phyloP scores from a whole-genome alignment of 148 eudicot genomes.

The Diospyros lotus region DNA sequence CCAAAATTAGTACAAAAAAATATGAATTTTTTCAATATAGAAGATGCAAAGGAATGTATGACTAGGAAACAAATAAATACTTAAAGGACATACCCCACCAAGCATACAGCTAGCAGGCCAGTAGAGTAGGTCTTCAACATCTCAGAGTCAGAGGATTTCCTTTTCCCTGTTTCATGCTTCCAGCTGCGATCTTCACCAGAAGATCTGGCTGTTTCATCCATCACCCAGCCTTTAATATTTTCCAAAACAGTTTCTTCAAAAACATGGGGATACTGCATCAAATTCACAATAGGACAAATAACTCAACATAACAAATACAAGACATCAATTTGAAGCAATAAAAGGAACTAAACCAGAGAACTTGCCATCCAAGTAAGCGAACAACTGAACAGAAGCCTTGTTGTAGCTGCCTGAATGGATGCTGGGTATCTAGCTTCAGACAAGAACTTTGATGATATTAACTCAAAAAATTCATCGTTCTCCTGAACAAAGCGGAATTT shows the following conservation, averaged over 20 bases:
- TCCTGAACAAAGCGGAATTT: constrained; percentile 52
- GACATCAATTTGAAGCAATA: background rate
- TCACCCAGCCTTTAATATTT: constrained; percentile 75
- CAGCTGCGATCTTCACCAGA: constrained; percentile 44
- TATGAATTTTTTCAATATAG: background rate
- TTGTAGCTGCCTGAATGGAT: constrained; percentile 79
- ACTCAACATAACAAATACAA: constrained; percentile 8
- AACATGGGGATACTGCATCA: constrained; percentile 80
- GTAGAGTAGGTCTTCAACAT: constrained; percentile 88
- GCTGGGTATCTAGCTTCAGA: constrained; percentile 71
- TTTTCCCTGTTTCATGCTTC: constrained; percentile 51
- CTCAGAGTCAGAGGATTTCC: constrained; percentile 64
- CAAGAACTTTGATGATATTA: constrained; percentile 76
- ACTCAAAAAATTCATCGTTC: constrained; percentile 91
- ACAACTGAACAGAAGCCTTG: constrained; percentile 86
- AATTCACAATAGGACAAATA: constrained; percentile 8
- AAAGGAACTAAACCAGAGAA: background rate
- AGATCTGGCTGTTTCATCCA: constrained; percentile 51
- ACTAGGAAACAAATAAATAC: background rate
- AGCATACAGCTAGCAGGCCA: constrained; percentile 88
- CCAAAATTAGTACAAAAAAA: constrained; percentile 22
- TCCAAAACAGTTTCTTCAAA: constrained; percentile 88
- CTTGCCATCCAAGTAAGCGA: constrained; percentile 90
- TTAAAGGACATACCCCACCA: constrained; percentile 55
- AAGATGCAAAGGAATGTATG: background rate